Evolutionary conservation across 805 yeast species (phyloP).

Genomic region (Wickerhamiella qilinensis): DNA sequence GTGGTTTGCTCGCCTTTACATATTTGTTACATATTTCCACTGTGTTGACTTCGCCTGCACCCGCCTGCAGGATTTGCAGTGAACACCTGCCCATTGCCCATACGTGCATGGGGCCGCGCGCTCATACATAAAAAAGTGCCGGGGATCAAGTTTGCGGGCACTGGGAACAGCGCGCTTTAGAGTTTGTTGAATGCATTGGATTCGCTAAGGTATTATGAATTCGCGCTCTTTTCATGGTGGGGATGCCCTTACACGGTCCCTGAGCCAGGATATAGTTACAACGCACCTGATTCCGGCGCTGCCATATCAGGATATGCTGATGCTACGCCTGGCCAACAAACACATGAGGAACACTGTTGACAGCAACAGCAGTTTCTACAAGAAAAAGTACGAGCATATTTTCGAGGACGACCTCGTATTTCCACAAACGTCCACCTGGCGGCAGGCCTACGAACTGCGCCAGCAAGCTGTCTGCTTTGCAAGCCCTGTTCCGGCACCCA

Average conservation of each 20-base stretch:
- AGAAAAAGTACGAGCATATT: background rate
- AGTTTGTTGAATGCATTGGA: too few species aligned
- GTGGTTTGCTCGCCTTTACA: too few species aligned
- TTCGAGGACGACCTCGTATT: background rate
- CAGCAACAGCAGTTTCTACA: background rate
- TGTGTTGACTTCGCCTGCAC: too few species aligned
- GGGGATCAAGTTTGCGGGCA: too few species aligned
- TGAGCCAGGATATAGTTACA: background rate
- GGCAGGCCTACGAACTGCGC: background rate
- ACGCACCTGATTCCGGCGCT: background rate
- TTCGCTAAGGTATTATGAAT: too few species aligned
- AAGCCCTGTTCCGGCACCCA: background rate
- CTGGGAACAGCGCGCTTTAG: too few species aligned
- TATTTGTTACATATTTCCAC: too few species aligned
- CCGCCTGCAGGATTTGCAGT: too few species aligned
- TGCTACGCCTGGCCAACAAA: background rate
- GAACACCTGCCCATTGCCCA: too few species aligned
- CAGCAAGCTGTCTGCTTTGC: background rate
- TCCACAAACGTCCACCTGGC: background rate
- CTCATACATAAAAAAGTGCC: too few species aligned
- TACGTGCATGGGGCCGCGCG: too few species aligned
- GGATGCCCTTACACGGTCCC: background rate
- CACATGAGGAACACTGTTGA: background rate
- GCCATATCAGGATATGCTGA: background rate
- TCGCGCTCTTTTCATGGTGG: conserved; percentile 36